Evolutionary conservation across 805 yeast genomes (phyloP).

Genomic region (Wickerhamomyces chambardii): DNA sequence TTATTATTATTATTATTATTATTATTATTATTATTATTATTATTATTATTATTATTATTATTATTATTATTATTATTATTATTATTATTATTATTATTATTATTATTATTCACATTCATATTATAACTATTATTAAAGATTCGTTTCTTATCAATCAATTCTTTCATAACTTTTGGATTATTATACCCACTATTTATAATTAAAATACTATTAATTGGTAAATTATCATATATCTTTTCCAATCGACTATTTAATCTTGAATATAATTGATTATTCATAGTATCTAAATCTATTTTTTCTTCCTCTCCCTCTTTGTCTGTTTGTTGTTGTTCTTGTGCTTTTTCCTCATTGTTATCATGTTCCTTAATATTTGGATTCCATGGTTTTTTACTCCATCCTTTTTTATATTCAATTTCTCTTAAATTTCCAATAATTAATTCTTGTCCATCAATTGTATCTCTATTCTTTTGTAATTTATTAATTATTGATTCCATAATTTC

Average conservation of each 20-base stretch:
- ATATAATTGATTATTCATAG: slow-evolving; percentile 1
- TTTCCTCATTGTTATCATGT: background rate
- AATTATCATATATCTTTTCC: slow-evolving; percentile 32
- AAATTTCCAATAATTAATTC: slow-evolving; percentile 47
- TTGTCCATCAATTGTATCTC: slow-evolving; percentile 26
- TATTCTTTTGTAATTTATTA: slow-evolving; percentile 2
- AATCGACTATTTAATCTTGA: slow-evolving; percentile 35
- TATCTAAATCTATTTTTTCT: no score
- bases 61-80: slow-evolving; percentile 8
- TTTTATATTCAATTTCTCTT: slow-evolving; percentile 45
- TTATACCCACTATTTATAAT: slow-evolving; percentile 59
- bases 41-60: slow-evolving; percentile 25
- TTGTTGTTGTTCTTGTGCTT: no score
- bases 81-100: slow-evolving; percentile 33
- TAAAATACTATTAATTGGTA: slow-evolving; percentile 54
- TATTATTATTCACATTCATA: slow-evolving; percentile 17
- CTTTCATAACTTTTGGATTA: slow-evolving; percentile 37
- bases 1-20: slow-evolving; percentile 18
- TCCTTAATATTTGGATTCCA: slow-evolving; percentile 1
- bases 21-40: slow-evolving; percentile 23
- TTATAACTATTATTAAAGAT: slow-evolving; percentile 23
- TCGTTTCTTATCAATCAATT: slow-evolving; percentile 34
- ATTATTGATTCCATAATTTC: slow-evolving; percentile 38
- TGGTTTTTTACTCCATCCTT: slow-evolving; percentile 19
- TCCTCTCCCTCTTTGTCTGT: no score